Base-by-base conservation (phyloP, 768 basidiomycete species). In the Rhodotorula diobovata region DNA sequence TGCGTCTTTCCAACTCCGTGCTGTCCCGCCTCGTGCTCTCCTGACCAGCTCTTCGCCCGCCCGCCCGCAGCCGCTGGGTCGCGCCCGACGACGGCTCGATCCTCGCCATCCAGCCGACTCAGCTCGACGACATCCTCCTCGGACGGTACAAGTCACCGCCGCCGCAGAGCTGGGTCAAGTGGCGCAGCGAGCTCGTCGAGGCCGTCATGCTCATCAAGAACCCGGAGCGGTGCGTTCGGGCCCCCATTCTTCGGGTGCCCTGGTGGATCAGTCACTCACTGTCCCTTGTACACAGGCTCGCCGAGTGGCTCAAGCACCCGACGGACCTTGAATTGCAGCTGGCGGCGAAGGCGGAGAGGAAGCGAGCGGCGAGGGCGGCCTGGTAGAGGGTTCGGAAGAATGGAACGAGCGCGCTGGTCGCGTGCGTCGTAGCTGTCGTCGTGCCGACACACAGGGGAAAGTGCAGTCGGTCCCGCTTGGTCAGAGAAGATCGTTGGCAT, bases 141-240 rank as follows among this genome's bases (percentile, higher is more conserved):
- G 57, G 35, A 6, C 32, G 32, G 37, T 66, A 66, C 65, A 30
- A 30, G 18, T 41, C 28, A 10, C 15, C 65, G 30, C 56, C 57
- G n/a, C 65, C 65, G n/a, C 25, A 20, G 56, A 50, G 46, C 23
- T 67, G 66, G 66, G 30, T 25, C n/a, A 60, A 59, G 39, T 67
- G 39, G 37, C 35, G 66, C 25, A 16, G 18, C 25, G 66, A 67
- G 5, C 39, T 67, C 28, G 39, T 67, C 51, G 66, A 67, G 21
- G 66, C 66, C 11, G 58, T 23, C 34, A 37, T 25, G 46, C 28
- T 66, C 30, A 39, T 58, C 35, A 48, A 46, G 56, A 12, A 48
- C 35, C 45, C 55, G 10, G 48, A 35, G 7, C 34, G 56, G 45
- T 61, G 55, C 32, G 64, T 50, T n/a, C n/a, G n/a, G n/a, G n/a